These are phyloP conservation scores for Lumnitzera racemosa DNA, from an alignment of 345 rosid genomes.

Conservation along the genomic window DNA sequence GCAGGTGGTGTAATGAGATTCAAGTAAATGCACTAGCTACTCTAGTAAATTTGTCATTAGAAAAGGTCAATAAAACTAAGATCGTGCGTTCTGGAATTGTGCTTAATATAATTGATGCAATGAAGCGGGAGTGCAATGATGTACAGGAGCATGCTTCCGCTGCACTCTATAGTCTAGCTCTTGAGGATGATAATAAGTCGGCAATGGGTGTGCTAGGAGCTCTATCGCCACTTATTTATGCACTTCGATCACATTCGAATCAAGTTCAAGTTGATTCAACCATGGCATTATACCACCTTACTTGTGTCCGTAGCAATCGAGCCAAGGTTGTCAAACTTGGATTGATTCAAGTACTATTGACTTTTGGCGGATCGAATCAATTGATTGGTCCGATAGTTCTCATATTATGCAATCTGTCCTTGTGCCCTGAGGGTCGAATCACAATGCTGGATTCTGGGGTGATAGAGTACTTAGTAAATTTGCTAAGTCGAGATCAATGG, in stretches of 20 bases:
- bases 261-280: constrained; percentile 74
- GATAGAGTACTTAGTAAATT: constrained; percentile 53
- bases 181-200: constrained; percentile 69
- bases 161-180: constrained; percentile 69
- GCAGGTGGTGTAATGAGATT: constrained; percentile 18
- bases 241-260: constrained; percentile 48
- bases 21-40: constrained; percentile 74
- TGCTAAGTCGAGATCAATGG: constrained; percentile 30
- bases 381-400: constrained; percentile 40
- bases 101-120: constrained; percentile 54
- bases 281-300: constrained; percentile 72
- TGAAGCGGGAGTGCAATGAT: constrained; percentile 62
- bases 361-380: constrained; percentile 50
- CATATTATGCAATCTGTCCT: constrained; percentile 48
- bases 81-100: constrained; percentile 84
- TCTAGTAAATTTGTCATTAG: constrained; percentile 68
- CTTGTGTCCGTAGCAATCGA: constrained; percentile 61
- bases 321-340: constrained; percentile 57
- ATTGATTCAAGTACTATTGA: constrained; percentile 46
- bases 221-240: constrained; percentile 58
- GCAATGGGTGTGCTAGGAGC: constrained; percentile 91
- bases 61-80: constrained; percentile 58
- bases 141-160: constrained; percentile 81
- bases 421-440: constrained; percentile 45
- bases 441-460: constrained; percentile 74